These are phyloP conservation scores for Scedosporium aurantiacum DNA, from an alignment of 2,329 filamentous ascomycete species.

Conservation along the genomic window DNA sequence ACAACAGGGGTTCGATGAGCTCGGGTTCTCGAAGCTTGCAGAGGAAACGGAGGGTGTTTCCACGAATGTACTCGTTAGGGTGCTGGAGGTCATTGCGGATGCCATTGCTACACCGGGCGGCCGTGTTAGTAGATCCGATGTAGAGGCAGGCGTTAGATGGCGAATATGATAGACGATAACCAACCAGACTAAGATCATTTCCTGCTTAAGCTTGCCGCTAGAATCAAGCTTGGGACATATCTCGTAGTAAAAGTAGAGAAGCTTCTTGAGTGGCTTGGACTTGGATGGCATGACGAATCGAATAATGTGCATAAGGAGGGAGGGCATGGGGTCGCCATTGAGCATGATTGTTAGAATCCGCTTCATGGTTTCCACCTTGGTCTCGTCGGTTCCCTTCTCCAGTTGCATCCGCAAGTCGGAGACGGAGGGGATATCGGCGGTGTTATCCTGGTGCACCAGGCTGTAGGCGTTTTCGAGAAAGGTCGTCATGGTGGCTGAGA, in stretches of 20 bases:
- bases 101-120: conserved; percentile 58
- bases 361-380: conserved; percentile 93
- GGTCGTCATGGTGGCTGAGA: conserved; percentile 63
- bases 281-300: conserved; percentile 99
- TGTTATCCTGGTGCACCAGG: conserved; percentile 94
- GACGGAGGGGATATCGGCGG: conserved; percentile 79
- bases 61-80: conserved; percentile 94
- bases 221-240: conserved; percentile 94
- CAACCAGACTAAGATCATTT: conserved; percentile 98
- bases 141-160: background rate
- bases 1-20: conserved; percentile 89
- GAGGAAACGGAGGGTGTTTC: conserved; percentile 95
- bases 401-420: conserved; percentile 87
- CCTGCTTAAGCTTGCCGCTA: conserved; percentile 91
- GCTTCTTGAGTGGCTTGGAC: conserved; percentile 92
- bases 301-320: conserved; percentile 98
- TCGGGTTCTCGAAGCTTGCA: conserved; percentile 93
- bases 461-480: conserved; percentile 95
- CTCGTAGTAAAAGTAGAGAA: conserved; percentile 98
- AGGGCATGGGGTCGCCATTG: conserved; percentile 91
- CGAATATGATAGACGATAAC: conserved; percentile 7
- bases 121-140: conserved; percentile 3
- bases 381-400: conserved; percentile 88
- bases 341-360: conserved; percentile 94
- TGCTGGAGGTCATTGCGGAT: conserved; percentile 97